phyloP scores from a whole-genome alignment of 192 early-diverging fungal genomes.

The Linnemannia zychae region DNA sequence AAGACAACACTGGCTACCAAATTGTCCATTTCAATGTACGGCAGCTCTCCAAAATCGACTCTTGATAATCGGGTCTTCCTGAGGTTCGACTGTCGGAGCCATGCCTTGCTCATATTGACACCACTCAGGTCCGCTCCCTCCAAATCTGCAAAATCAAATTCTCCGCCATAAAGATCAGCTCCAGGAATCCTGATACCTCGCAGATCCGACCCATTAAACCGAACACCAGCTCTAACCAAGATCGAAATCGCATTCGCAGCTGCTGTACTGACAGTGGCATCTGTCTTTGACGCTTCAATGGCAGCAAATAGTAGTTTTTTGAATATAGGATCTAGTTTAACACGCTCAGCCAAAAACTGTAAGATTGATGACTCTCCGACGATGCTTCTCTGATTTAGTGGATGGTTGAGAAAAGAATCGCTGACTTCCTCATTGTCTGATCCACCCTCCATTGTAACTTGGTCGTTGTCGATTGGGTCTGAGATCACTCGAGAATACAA shows the following conservation, averaged over 20 bases:
- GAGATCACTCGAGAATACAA: neutral
- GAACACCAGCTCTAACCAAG: neutral
- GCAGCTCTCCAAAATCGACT: constrained; percentile 12
- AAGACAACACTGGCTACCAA: neutral
- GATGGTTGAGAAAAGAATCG: neutral
- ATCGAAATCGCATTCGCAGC: constrained; percentile 10
- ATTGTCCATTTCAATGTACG: neutral
- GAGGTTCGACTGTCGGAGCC: constrained; percentile 7
- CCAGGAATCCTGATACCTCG: constrained; percentile 2
- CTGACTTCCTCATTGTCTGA: neutral
- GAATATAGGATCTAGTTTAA: neutral
- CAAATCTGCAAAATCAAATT: constrained; percentile 12
- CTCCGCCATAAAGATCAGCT: constrained; percentile 2
- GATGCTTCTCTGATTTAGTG: neutral
- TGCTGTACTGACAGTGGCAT: neutral
- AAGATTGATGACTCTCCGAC: neutral
- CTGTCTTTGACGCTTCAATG: neutral
- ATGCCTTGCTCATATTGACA: neutral
- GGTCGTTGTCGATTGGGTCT: neutral
- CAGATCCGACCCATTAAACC: constrained; percentile 3
- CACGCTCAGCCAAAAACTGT: constrained; percentile 4
- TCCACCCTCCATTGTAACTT: neutral
- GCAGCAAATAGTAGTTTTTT: neutral
- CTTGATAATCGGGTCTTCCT: neutral
- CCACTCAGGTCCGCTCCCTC: constrained; percentile 15